phyloP scores from a whole-genome alignment of 345 rosid genomes.

The Aquilaria yunnanensis region DNA sequence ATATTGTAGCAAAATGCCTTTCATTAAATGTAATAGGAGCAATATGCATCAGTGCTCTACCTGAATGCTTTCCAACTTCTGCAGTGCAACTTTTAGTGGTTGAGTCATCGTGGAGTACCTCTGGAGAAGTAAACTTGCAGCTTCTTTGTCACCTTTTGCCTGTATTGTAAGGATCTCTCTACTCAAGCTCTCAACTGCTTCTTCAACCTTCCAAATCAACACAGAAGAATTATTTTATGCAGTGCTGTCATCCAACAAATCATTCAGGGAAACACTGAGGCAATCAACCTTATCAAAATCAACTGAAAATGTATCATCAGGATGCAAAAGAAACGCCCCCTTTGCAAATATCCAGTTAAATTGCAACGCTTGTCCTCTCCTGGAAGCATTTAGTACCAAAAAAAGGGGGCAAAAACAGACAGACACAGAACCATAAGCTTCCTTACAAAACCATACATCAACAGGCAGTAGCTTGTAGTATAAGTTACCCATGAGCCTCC shows the following conservation, averaged over 20 bases:
- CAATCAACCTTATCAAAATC: conserved; percentile 70
- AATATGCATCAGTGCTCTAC: conserved; percentile 22
- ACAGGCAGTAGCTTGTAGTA: conserved; percentile 4
- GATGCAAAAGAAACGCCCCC: conserved; percentile 58
- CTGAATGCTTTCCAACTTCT: conserved; percentile 56
- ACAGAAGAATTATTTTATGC: neutral
- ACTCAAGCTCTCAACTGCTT: conserved; percentile 80
- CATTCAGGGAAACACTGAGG: conserved; percentile 6
- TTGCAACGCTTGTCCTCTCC: conserved; percentile 92
- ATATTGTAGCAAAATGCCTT: neutral
- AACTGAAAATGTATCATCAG: conserved; percentile 66
- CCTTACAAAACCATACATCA: conserved; percentile 3
- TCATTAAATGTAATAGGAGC: neutral
- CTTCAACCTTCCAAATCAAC: conserved; percentile 46
- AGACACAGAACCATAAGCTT: conserved; percentile 7
- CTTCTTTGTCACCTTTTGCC: conserved; percentile 80
- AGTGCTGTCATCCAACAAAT: conserved; percentile 5
- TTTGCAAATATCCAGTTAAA: conserved; percentile 91
- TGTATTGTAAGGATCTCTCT: conserved; percentile 78
- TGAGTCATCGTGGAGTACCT: conserved; percentile 59
- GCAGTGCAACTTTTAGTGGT: conserved; percentile 57
- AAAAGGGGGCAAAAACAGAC: no score
- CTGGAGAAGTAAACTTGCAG: conserved; percentile 55
- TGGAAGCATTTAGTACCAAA: conserved; percentile 18
- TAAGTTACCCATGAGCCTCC: conserved; percentile 90